A percentile compares a stretch with the other conserved stretches of the same genome.
phyloP scores from a whole-genome alignment of 148 eudicot genomes.

The Vaccinium vitisidaea region DNA sequence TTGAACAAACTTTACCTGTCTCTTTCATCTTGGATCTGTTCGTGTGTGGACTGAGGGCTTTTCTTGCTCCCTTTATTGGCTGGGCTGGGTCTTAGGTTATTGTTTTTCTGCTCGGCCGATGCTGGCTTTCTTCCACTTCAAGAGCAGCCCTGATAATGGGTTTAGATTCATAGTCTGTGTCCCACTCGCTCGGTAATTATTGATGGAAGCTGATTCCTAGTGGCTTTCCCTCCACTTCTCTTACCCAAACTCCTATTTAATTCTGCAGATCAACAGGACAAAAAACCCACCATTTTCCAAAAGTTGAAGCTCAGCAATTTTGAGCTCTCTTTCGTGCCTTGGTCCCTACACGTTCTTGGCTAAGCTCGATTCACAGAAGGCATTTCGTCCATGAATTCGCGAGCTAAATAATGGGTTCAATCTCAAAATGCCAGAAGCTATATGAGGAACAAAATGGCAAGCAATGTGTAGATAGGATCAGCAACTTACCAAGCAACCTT shows the following conservation, averaged over 20 bases:
- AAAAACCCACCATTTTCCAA: background rate
- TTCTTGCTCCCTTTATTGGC: no score
- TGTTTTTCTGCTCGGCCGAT: no score
- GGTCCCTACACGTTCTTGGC: background rate
- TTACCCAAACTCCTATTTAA: background rate
- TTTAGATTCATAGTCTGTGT: no score
- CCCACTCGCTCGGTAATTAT: no score
- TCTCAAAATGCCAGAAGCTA: background rate
- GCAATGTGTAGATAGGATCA: background rate
- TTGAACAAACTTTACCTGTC: no score
- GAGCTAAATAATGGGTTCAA: conserved; percentile 5
- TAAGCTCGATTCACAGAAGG: background rate
- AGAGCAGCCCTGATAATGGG: no score
- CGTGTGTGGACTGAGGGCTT: no score
- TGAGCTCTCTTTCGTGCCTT: background rate
- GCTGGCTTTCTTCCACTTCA: no score
- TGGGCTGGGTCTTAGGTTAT: no score
- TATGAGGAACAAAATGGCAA: background rate
- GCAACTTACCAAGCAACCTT: background rate
- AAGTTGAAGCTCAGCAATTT: background rate
- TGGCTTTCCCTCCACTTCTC: background rate
- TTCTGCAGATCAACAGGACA: background rate
- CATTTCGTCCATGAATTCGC: background rate
- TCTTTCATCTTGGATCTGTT: no score
- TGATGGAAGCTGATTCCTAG: background rate